Conservation (phyloP, 1,284 basidiomycete species). For the Cutaneotrichosporon dermatis region DNA sequence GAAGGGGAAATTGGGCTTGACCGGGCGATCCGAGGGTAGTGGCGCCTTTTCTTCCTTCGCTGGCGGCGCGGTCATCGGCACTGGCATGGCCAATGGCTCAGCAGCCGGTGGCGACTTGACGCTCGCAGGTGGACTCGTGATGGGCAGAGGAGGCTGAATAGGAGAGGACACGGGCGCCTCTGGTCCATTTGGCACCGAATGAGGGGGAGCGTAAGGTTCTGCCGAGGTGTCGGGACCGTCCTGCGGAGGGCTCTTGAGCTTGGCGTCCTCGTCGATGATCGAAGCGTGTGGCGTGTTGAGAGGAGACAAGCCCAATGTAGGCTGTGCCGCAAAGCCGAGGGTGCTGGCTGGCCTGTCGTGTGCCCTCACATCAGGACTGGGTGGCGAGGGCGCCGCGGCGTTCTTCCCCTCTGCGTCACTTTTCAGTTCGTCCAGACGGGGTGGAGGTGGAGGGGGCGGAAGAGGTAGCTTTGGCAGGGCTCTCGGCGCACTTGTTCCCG, state of each 20-base stretch:
- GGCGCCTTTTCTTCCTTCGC: background rate
- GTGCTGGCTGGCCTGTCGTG: slow-evolving; percentile 27
- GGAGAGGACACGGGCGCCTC: too few relatives aligned
- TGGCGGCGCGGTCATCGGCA: background rate
- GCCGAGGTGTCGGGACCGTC: too few relatives aligned
- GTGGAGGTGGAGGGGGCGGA: slow-evolving; percentile 9
- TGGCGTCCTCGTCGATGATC: background rate
- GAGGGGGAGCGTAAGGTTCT: too few relatives aligned
- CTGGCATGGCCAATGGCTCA: background rate
- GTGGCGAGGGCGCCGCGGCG: background rate
- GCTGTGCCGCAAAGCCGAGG: slow-evolving; percentile 11
- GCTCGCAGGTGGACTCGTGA: background rate
- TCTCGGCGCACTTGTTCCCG: background rate
- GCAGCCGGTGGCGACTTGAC: too few relatives aligned
- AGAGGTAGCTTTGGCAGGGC: slow-evolving; percentile 3
- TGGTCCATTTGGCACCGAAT: too few relatives aligned
- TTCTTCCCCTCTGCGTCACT: background rate
- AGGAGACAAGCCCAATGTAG: background rate
- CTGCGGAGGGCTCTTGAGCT: background rate
- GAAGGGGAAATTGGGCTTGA: slow-evolving; percentile 53
- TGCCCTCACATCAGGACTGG: background rate
- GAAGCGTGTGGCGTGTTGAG: background rate
- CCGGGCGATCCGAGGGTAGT: background rate
- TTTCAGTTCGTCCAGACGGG: slow-evolving; percentile 1
- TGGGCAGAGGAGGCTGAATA: background rate